Conservation (phyloP, 1,284 basidiomycete species). For the Heliocybe sulcata region DNA sequence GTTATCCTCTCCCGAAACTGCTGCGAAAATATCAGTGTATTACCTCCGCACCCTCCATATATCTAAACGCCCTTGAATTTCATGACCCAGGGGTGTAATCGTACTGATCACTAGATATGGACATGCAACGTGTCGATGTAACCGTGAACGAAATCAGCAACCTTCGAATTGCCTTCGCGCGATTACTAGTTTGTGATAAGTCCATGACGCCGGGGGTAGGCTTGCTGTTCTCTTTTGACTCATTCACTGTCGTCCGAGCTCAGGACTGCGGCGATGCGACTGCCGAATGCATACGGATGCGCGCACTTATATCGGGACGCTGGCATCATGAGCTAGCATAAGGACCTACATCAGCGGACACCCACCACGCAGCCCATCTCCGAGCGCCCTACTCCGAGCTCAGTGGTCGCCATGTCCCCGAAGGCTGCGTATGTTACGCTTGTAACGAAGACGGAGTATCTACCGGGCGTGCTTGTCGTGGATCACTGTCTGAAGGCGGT, state of each 20-base stretch:
- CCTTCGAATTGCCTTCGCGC: too few species aligned
- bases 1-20: too few species aligned
- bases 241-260: not conserved
- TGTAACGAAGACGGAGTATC: conserved; percentile 60
- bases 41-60: too few species aligned
- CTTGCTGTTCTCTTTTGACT: not conserved
- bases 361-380: not conserved
- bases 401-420: conserved; percentile 20
- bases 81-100: too few species aligned
- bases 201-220: too few species aligned
- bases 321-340: not conserved
- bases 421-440: conserved; percentile 55
- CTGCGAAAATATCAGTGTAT: too few species aligned
- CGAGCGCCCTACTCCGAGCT: not conserved
- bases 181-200: too few species aligned
- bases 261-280: not conserved
- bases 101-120: too few species aligned
- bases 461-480: conserved; percentile 72
- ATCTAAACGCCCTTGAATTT: too few species aligned
- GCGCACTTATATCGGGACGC: not conserved
- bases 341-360: not conserved
- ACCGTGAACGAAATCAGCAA: too few species aligned
- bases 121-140: too few species aligned
- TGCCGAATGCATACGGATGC: not conserved
- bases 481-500: conserved; percentile 59